A percentile compares a stretch with the other conserved stretches of the same genome.
phyloP scores from a whole-genome alignment of 1,284 basidiomycete genomes.

The Ganoderma leucocontextum region DNA sequence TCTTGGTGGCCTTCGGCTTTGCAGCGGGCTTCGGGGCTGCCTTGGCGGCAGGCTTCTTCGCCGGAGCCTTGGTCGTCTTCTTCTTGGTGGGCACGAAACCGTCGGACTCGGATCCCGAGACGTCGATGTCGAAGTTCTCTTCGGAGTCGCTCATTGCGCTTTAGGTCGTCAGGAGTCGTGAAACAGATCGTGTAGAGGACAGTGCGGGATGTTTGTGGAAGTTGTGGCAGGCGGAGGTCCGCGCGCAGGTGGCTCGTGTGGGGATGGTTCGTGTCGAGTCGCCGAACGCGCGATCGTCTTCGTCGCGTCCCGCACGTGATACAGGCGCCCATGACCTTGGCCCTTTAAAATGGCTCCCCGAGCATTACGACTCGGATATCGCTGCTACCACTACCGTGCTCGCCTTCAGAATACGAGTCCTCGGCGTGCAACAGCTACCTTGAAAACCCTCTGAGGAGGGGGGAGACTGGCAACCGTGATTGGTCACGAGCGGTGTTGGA shows the following conservation, averaged over 20 bases:
- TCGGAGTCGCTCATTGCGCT: conserved; percentile 64
- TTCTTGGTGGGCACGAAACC: conserved; percentile 67
- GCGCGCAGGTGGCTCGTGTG: conserved; percentile 25
- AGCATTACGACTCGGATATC: not conserved
- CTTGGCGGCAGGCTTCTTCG: conserved; percentile 47
- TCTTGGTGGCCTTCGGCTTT: conserved; percentile 72
- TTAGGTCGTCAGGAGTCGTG: conserved; percentile 11
- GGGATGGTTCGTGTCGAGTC: conserved; percentile 28
- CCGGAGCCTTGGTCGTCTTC: conserved; percentile 55
- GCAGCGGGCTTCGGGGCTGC: conserved; percentile 52
- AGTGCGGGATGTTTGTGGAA: too few species aligned
- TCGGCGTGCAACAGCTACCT: not conserved
- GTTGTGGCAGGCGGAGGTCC: not conserved
- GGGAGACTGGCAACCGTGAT: not conserved
- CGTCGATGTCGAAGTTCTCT: conserved; percentile 71
- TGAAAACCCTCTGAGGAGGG: not conserved
- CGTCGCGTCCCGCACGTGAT: conserved; percentile 23
- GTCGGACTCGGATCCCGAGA: conserved; percentile 70
- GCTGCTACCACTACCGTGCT: not conserved
- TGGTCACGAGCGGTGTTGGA: conserved; percentile 2
- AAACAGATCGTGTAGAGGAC: not conserved
- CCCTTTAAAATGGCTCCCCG: not conserved
- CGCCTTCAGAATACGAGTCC: not conserved
- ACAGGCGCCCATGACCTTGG: conserved; percentile 6
- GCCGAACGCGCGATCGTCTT: conserved; percentile 21